phyloP scores from a whole-genome alignment of 1,139 yeast genomes.

The Yamadazyma mexicana region DNA sequence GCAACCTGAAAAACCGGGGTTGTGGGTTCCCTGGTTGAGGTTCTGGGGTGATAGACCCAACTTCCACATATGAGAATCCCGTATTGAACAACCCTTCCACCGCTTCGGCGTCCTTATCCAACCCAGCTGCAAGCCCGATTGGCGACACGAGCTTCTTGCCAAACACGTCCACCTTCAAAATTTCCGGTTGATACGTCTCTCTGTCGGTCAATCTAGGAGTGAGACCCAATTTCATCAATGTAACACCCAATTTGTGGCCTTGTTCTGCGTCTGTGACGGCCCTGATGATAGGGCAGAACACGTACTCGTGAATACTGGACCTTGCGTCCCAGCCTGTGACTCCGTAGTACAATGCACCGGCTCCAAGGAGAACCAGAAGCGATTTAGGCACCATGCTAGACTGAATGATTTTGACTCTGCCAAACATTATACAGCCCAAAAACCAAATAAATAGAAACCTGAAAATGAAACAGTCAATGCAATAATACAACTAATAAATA shows the following conservation, averaged over 20 bases:
- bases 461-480: too few species aligned
- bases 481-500: not conserved
- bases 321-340: slow-evolving; percentile 55
- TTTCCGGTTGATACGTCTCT: slow-evolving; percentile 31
- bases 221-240: slow-evolving; percentile 67
- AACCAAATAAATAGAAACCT: not conserved
- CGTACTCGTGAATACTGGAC: slow-evolving; percentile 79
- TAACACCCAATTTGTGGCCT: slow-evolving; percentile 78
- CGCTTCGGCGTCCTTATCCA: slow-evolving; percentile 94
- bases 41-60: slow-evolving; percentile 89
- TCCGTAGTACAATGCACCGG: slow-evolving; percentile 4
- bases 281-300: slow-evolving; percentile 75
- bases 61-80: slow-evolving; percentile 89
- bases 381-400: slow-evolving; percentile 6
- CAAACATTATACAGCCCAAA: not conserved
- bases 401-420: not conserved
- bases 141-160: slow-evolving; percentile 70
- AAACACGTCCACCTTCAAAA: slow-evolving; percentile 61
- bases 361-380: slow-evolving; percentile 1
- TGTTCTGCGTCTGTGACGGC: slow-evolving; percentile 76
- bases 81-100: slow-evolving; percentile 73
- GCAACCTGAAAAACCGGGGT: slow-evolving; percentile 87
- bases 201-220: slow-evolving; percentile 61
- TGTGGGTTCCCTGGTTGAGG: slow-evolving; percentile 93
- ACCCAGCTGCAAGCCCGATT: slow-evolving; percentile 92